Conservation (phyloP, 2,329 filamentous ascomycete genomes). For the Talaromyces atroroseus region DNA sequence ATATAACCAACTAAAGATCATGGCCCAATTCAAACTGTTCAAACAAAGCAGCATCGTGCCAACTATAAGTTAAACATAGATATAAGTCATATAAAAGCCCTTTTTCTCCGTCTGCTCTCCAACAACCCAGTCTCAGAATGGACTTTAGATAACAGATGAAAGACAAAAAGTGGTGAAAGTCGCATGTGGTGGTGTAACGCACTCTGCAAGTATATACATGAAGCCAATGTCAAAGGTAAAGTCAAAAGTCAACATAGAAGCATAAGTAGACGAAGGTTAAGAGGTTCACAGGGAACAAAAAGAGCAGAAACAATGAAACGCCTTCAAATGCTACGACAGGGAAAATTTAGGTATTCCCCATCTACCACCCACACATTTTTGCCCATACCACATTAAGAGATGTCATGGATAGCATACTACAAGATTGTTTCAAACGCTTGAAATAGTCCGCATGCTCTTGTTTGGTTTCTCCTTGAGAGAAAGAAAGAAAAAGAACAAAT, state of each 20-base stretch:
- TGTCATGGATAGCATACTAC: slow-evolving; percentile 10
- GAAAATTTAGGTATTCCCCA: not conserved
- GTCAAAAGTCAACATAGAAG: not conserved
- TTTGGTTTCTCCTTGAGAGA: not conserved
- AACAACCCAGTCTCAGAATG: not conserved
- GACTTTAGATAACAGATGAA: not conserved
- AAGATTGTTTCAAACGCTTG: slow-evolving; percentile 1
- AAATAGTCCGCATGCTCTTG: not conserved
- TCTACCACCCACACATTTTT: not conserved
- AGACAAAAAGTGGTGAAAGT: not conserved
- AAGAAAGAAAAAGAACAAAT: not conserved
- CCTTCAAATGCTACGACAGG: not conserved
- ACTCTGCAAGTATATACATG: slow-evolving; percentile 6
- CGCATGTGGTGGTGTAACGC: not conserved
- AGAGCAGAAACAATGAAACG: not conserved
- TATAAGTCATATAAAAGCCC: not conserved
- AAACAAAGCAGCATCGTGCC: not conserved
- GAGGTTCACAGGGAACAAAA: not conserved
- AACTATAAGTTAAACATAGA: not conserved
- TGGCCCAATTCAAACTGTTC: not conserved
- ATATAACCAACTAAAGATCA: not conserved
- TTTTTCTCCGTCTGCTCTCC: not conserved
- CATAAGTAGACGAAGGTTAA: not conserved
- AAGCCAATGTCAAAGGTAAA: not conserved
- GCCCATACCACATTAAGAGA: slow-evolving; percentile 2